These are phyloP conservation scores for Globisporangium iwayamae DNA, from an alignment of 352 stramenopile species.

Conservation along the genomic window DNA sequence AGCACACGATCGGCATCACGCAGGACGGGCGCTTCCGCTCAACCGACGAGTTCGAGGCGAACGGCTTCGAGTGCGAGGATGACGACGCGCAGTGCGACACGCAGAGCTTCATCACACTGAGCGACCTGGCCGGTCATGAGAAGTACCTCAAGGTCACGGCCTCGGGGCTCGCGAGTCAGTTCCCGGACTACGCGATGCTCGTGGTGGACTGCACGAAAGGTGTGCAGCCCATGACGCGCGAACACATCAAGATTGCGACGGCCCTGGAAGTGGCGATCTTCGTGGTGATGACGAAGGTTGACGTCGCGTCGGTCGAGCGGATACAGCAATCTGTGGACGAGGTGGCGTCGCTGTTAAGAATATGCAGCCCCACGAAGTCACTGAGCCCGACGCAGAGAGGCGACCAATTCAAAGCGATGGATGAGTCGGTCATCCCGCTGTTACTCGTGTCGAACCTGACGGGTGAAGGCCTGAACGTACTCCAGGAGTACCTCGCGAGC, in stretches of 20 bases:
- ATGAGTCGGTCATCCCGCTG: slow-evolving; percentile 40
- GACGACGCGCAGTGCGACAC: slow-evolving; percentile 28
- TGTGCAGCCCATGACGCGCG: slow-evolving; percentile 71
- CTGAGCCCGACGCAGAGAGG: slow-evolving; percentile 16
- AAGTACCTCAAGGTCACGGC: slow-evolving; percentile 90
- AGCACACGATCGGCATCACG: slow-evolving; percentile 80
- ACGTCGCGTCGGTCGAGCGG: slow-evolving; percentile 35
- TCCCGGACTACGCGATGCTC: slow-evolving; percentile 86
- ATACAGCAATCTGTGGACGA: slow-evolving; percentile 51
- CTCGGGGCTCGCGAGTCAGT: slow-evolving; percentile 76
- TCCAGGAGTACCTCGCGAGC: slow-evolving; percentile 54
- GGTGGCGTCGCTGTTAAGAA: slow-evolving; percentile 37
- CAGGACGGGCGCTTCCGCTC: slow-evolving; percentile 54
- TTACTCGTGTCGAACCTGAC: slow-evolving; percentile 63
- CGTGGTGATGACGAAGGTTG: slow-evolving; percentile 81
- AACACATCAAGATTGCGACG: slow-evolving; percentile 75
- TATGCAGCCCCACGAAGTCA: slow-evolving; percentile 24
- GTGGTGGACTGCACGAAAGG: slow-evolving; percentile 65
- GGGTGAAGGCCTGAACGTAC: slow-evolving; percentile 43
- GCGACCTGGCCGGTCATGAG: slow-evolving; percentile 78
- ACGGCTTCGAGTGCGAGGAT: slow-evolving; percentile 41
- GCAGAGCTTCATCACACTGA: slow-evolving; percentile 54
- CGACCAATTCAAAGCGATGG: slow-evolving; percentile 1
- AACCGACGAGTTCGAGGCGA: slow-evolving; percentile 44
- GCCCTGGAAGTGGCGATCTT: slow-evolving; percentile 70